Percentiles rank a stretch among this genome's conserved stretches.
Evolutionary conservation across 176 grass and related monocot species (phyloP).

Genomic region (Paspalum notatum): DNA sequence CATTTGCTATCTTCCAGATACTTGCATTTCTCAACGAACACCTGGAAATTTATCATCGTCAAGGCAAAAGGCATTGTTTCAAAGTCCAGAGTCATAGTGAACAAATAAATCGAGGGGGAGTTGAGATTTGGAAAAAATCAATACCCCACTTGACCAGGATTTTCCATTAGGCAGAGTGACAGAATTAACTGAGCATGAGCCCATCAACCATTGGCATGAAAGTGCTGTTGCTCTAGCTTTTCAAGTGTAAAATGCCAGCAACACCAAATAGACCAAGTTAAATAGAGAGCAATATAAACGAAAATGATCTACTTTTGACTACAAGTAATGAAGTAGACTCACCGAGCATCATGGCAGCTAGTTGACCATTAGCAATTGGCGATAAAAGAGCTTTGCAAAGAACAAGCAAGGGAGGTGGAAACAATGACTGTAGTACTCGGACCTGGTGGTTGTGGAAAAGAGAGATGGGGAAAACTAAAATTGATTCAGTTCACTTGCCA

Average conservation of each 20-base stretch:
- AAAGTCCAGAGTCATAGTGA: not conserved
- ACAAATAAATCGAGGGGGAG: not conserved
- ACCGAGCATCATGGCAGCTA: slow-evolving; percentile 81
- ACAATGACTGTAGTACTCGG: slow-evolving; percentile 70
- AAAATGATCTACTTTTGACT: slow-evolving; percentile 16
- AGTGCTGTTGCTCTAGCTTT: slow-evolving; percentile 84
- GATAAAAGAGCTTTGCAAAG: slow-evolving; percentile 85
- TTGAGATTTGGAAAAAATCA: not conserved
- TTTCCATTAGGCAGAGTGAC: slow-evolving; percentile 66
- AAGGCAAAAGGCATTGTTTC: not conserved
- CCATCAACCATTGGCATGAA: slow-evolving; percentile 96
- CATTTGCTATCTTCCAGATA: slow-evolving; percentile 97
- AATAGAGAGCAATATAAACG: not conserved
- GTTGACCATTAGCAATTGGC: slow-evolving; percentile 69
- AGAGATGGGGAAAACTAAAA: not conserved
- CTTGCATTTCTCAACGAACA: slow-evolving; percentile 79
- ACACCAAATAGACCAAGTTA: not conserved
- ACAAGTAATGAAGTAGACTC: slow-evolving; percentile 39
- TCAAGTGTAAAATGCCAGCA: slow-evolving; percentile 19
- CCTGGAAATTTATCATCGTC: slow-evolving; percentile 48
- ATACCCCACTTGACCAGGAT: slow-evolving; percentile 82
- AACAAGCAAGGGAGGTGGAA: slow-evolving; percentile 70
- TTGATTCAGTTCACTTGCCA: not conserved
- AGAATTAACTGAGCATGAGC: slow-evolving; percentile 74
- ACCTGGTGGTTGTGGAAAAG: slow-evolving; percentile 49